A percentile compares a stretch with the other conserved stretches of the same genome.
Conservation (phyloP, 208 protist species). For the Leishmania guyanensis region DNA sequence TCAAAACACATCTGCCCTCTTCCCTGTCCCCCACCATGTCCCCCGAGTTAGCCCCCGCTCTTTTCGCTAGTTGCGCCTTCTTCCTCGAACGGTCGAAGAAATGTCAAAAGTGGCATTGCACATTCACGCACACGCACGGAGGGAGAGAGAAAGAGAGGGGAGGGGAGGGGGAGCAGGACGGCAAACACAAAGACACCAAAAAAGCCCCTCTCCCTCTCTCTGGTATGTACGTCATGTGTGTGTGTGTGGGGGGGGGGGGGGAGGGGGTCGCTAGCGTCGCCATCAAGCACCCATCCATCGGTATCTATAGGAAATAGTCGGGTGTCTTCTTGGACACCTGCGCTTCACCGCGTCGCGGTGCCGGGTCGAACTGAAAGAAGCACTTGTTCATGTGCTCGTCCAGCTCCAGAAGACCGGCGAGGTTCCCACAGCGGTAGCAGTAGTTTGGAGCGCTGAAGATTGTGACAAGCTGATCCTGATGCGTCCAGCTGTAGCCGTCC, state of each 20-base stretch:
- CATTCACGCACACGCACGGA: conserved; percentile 13
- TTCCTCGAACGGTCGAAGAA: neutral
- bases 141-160: neutral
- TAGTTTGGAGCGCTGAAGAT: conserved; percentile 99
- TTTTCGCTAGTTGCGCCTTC: neutral
- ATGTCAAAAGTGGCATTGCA: neutral
- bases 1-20: neutral
- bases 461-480: conserved; percentile 98
- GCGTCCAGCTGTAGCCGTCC: conserved; percentile 99
- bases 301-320: conserved; percentile 94
- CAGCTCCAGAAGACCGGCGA: conserved; percentile 97
- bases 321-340: conserved; percentile 97
- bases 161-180: neutral
- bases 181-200: too few relatives aligned
- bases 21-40: neutral
- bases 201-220: too few relatives aligned
- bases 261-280: neutral
- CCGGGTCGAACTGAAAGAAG: conserved; percentile 99
- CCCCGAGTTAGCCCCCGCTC: neutral
- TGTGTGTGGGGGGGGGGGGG: neutral
- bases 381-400: conserved; percentile 98
- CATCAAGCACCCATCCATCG: neutral
- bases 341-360: conserved; percentile 97
- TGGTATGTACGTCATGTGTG: too few relatives aligned
- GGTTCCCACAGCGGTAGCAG: conserved; percentile 98